Percentiles rank a stretch among this genome's conserved stretches.
phyloP scores from a whole-genome alignment of 1,284 basidiomycete genomes.

The Ustilago crameri region DNA sequence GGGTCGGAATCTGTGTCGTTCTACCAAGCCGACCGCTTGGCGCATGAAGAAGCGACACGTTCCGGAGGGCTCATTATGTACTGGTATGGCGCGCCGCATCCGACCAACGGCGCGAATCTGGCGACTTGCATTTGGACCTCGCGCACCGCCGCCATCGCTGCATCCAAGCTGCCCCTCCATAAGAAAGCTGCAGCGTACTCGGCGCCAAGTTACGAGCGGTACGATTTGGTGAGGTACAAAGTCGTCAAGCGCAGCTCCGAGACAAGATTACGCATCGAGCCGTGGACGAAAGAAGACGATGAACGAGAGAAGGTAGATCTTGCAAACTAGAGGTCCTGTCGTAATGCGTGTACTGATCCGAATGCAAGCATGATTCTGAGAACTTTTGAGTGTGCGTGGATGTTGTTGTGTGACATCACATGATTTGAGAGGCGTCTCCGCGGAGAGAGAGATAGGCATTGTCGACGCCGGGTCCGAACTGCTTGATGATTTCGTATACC shows the following conservation, averaged over 20 bases:
- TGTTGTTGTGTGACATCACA: slow-evolving; percentile 18
- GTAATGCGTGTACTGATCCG: slow-evolving; percentile 6
- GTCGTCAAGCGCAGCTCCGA: slow-evolving; percentile 41
- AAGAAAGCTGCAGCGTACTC: slow-evolving; percentile 45
- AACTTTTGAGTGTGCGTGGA: neutral
- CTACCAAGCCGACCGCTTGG: slow-evolving; percentile 57
- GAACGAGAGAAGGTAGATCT: slow-evolving; percentile 3
- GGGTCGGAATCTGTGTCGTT: slow-evolving; percentile 41
- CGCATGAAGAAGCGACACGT: slow-evolving; percentile 61
- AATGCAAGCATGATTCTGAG: neutral
- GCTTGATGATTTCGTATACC: slow-evolving; percentile 83
- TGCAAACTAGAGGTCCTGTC: slow-evolving; percentile 1
- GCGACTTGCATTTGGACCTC: slow-evolving; percentile 64
- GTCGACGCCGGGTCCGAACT: slow-evolving; percentile 70
- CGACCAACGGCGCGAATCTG: slow-evolving; percentile 53
- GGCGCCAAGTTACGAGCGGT: slow-evolving; percentile 45
- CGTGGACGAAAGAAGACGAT: slow-evolving; percentile 41
- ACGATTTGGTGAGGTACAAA: slow-evolving; percentile 53
- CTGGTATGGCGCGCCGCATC: slow-evolving; percentile 59
- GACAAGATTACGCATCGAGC: slow-evolving; percentile 32
- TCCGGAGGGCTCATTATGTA: slow-evolving; percentile 61
- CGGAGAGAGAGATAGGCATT: slow-evolving; percentile 62
- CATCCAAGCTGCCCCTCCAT: slow-evolving; percentile 46
- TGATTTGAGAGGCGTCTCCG: slow-evolving; percentile 61
- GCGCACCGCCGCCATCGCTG: slow-evolving; percentile 37